These are phyloP conservation scores for Blepharisma japonicum DNA, from an alignment of 73 alveolate species.

Conservation along the genomic window DNA sequence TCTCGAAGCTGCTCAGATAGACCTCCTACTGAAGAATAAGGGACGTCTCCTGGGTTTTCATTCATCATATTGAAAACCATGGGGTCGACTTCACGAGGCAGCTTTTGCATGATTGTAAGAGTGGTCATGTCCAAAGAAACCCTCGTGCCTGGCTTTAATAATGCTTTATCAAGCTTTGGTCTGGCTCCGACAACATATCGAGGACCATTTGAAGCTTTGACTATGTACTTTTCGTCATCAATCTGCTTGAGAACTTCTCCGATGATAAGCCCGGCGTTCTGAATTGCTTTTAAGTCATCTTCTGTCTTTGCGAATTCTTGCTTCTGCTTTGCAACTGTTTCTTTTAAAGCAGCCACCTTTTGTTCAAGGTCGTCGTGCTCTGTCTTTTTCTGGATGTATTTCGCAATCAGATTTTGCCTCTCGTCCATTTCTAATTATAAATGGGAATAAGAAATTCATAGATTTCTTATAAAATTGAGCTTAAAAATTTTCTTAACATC, in stretches of 20 bases:
- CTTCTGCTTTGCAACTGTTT: constrained; percentile 44
- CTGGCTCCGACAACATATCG: constrained; percentile 98
- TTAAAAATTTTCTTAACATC: too few species aligned
- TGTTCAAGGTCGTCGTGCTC: constrained; percentile 11
- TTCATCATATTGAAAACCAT: constrained; percentile 96
- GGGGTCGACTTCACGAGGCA: constrained; percentile 99
- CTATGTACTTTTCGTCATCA: constrained; percentile 71
- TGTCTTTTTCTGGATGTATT: neutral
- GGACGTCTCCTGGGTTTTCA: constrained; percentile 96
- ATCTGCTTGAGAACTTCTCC: constrained; percentile 86
- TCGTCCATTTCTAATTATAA: constrained; percentile 10
- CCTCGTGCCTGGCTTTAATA: constrained; percentile 64
- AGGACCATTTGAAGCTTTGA: constrained; percentile 96
- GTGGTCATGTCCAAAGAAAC: constrained; percentile 82
- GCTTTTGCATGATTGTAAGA: constrained; percentile 94
- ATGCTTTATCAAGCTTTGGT: constrained; percentile 82
- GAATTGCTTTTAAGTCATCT: constrained; percentile 82
- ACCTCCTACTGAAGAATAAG: constrained; percentile 96
- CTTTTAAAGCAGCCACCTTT: constrained; percentile 31
- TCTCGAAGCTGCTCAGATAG: constrained; percentile 94
- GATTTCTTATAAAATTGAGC: too few species aligned
- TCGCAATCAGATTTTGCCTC: constrained; percentile 18
- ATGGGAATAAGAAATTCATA: too few species aligned
- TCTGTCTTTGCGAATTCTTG: constrained; percentile 81
- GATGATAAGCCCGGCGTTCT: constrained; percentile 93